These are phyloP conservation scores for Flammula alnicola DNA, from an alignment of 1,284 basidiomycete species.

Conservation along the genomic window DNA sequence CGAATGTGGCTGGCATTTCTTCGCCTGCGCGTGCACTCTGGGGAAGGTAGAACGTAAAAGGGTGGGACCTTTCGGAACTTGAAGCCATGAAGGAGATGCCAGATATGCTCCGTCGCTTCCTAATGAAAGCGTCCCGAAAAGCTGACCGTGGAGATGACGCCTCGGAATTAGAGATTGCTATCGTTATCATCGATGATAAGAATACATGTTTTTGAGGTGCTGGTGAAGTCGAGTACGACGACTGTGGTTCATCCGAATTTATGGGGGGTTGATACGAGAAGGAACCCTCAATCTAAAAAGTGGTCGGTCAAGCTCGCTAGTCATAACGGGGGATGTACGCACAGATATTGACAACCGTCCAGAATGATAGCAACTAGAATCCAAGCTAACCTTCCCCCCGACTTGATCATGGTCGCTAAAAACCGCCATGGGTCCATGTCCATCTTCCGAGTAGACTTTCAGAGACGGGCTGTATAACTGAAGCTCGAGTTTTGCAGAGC, in stretches of 20 bases:
- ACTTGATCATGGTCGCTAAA: conserved; percentile 64
- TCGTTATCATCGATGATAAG: conserved; percentile 52
- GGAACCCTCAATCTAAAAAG: conserved; percentile 60
- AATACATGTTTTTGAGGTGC: conserved; percentile 58
- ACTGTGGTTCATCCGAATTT: conserved; percentile 29
- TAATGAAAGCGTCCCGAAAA: conserved; percentile 57
- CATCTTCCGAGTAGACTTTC: conserved; percentile 45
- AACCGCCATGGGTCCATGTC: conserved; percentile 53
- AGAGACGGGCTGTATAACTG: conserved; percentile 63
- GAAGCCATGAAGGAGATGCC: conserved; percentile 38
- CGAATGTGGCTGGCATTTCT: conserved; percentile 65
- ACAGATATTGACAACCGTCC: conserved; percentile 67
- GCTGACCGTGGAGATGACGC: conserved; percentile 44
- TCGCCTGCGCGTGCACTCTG: conserved; percentile 52
- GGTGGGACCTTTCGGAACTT: conserved; percentile 46
- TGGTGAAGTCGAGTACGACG: conserved; percentile 25
- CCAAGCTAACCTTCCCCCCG: conserved; percentile 60
- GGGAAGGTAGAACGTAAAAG: conserved; percentile 65
- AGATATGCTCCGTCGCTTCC: conserved; percentile 45
- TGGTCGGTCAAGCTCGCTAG: background rate
- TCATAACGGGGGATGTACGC: conserved; percentile 27
- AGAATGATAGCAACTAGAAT: conserved; percentile 50
- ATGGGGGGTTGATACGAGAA: conserved; percentile 53
- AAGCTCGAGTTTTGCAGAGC: conserved; percentile 61
- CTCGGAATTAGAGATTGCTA: conserved; percentile 48